Base-by-base conservation (phyloP, 352 stramenopile genomes). In the Globisporangium sylvaticum region DNA sequence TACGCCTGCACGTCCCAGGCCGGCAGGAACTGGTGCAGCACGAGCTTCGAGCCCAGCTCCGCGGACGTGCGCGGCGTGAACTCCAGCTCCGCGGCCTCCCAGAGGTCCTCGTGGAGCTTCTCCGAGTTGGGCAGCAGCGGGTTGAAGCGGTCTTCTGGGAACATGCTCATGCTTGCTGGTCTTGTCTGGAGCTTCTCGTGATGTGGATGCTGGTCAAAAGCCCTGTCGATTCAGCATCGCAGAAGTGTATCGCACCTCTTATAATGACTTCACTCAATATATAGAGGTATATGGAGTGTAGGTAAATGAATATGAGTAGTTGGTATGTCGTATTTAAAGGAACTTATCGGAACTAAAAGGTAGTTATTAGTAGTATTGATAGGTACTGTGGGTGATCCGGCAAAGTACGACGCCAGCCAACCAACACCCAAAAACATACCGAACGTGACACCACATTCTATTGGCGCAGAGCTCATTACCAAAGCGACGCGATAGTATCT, bases 1-100 rank as follows among this genome's bases (percentile, higher is more conserved):
- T 96, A 96, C 7, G 88, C 88, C 75, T 94, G 86, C 10, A 94
- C 83, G 58, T 92, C 87, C 83, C 85, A 96, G 1, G 88, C 80
- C 3, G 88, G 86, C 56, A 92, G 75, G 65, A 96, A 95, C 72
- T 95, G 88, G 65, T 94, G 88, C 68, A 95, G 73, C 65, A 90
- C 77, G 8, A 92, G 77, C 56, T 76, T 65, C 37, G 79, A 80
- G n/a, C 84, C 82, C 25, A 94, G 72, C 70, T 96, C 86, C 12
- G 67, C 71, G 10, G 84, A 90, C 32, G 84, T 92, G 58, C 84
- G 83, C 14, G 88, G 88, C 58, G 80, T 78, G 46, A 74, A 81
- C 62, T 87, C 77, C 27, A 90, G 65, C 63, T 87, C 72, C 29
- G 74, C 74, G 18, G 76, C 69, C 24, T 76, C 72, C 65, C 80